A percentile compares a stretch with the other conserved stretches of the same genome.
Conservation (phyloP, 805 yeast genomes). For the Hanseniaspora thailandica region DNA sequence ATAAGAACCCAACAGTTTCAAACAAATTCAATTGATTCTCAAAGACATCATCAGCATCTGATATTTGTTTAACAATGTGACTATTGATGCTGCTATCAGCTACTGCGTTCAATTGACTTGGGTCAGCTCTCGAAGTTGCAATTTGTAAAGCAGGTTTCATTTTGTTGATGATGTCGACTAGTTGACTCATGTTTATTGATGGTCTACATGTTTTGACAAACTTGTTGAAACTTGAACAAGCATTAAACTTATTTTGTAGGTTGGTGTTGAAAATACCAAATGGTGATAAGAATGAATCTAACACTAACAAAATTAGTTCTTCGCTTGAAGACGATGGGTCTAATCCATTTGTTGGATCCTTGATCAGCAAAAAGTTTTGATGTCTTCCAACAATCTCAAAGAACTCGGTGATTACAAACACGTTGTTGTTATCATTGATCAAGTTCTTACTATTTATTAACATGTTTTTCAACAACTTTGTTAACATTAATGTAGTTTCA, state of each 20-base stretch:
- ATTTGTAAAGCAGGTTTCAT: conserved; percentile 33
- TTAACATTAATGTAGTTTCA: conserved; percentile 44
- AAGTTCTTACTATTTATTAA: conserved; percentile 27
- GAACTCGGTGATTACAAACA: conserved; percentile 67
- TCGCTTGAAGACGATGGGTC: conserved; percentile 24
- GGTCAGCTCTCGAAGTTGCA: conserved; percentile 51
- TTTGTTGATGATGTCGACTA: conserved; percentile 51
- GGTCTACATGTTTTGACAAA: conserved; percentile 70
- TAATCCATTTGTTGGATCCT: conserved; percentile 21
- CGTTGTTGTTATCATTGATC: conserved; percentile 46
- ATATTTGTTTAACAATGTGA: conserved; percentile 29
- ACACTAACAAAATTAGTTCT: conserved; percentile 45
- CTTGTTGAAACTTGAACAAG: conserved; percentile 84
- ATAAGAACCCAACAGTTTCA: conserved; percentile 74
- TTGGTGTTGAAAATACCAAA: conserved; percentile 68
- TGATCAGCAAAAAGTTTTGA: conserved; percentile 45
- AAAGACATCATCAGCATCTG: conserved; percentile 49
- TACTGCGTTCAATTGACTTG: conserved; percentile 29
- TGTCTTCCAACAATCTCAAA: conserved; percentile 81
- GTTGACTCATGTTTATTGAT: conserved; percentile 37
- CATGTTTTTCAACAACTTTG: conserved; percentile 23
- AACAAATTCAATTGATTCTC: conserved; percentile 71
- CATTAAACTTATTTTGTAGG: conserved; percentile 65
- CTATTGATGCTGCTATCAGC: conserved; percentile 19
- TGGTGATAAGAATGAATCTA: conserved; percentile 68